phyloP scores from a whole-genome alignment of 2,329 filamentous ascomycete species.

The Colletotrichum sp. region DNA sequence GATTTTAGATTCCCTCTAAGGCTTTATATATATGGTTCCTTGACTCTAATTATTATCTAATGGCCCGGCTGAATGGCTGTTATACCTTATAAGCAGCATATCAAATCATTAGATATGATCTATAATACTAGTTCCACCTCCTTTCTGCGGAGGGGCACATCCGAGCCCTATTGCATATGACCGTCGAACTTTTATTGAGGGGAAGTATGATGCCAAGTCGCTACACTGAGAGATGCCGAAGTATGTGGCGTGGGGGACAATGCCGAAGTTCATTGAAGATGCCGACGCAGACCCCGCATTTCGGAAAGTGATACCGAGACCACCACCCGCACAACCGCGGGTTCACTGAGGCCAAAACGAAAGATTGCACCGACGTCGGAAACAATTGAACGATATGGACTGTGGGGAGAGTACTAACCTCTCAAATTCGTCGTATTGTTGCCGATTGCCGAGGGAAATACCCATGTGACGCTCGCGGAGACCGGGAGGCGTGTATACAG shows the following conservation, averaged over 20 bases:
- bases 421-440: neutral
- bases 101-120: neutral
- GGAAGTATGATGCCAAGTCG: neutral
- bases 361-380: neutral
- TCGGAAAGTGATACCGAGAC: neutral
- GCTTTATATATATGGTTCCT: fast-evolving
- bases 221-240: neutral
- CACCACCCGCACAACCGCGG: neutral
- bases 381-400: neutral
- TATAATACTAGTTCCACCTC: neutral
- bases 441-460: neutral
- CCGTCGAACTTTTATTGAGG: fast-evolving
- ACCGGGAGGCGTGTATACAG: neutral
- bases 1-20: neutral
- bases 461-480: neutral
- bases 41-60: neutral
- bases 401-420: neutral
- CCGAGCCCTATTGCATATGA: neutral
- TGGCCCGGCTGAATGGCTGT: neutral
- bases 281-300: neutral
- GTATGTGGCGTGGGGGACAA: neutral
- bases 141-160: neutral
- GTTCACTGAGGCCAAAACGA: neutral
- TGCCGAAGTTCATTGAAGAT: neutral
- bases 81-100: neutral